These are phyloP conservation scores for Pyrrhoderma lamaoense DNA, from an alignment of 1,284 basidiomycete genomes.

Conservation along the genomic window DNA sequence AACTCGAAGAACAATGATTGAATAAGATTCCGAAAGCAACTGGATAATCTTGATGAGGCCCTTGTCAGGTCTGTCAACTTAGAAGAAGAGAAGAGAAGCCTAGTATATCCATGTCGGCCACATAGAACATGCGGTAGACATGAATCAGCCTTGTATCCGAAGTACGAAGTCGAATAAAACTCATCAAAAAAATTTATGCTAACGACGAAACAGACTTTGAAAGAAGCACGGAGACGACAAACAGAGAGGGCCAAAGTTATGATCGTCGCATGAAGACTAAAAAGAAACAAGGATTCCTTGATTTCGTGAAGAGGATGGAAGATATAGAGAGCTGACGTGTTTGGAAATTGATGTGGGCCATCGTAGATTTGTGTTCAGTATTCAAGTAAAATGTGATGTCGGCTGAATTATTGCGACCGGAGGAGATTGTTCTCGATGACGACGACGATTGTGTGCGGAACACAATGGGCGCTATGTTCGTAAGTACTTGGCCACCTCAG, in stretches of 20 bases:
- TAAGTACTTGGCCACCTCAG: constrained; percentile 9
- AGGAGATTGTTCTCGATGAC: constrained; percentile 10
- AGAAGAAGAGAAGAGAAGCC: constrained; percentile 17
- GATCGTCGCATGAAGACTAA: constrained; percentile 14
- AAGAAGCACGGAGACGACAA: constrained; percentile 13
- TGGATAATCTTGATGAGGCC: not conserved
- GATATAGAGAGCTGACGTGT: constrained; percentile 6
- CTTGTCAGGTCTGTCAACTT: not conserved
- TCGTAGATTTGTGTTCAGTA: not conserved
- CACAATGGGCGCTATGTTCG: constrained; percentile 18
- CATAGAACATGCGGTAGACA: constrained; percentile 3
- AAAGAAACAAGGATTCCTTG: constrained; percentile 15
- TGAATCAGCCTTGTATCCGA: constrained; percentile 10
- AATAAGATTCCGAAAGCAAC: constrained; percentile 5
- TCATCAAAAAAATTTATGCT: constrained; percentile 14
- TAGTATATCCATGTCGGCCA: constrained; percentile 12
- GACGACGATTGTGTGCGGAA: constrained; percentile 10
- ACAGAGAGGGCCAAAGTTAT: constrained; percentile 10
- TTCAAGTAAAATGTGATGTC: not conserved
- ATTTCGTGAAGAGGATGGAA: constrained; percentile 5
- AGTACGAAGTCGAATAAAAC: not conserved
- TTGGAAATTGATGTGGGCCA: constrained; percentile 15
- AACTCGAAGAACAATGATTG: constrained; percentile 15
- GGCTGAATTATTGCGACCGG: constrained; percentile 5
- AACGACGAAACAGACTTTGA: constrained; percentile 8